Evolutionary conservation across 179 eudicot genomes (phyloP).

Genomic region (Carnegiea gigantea): DNA sequence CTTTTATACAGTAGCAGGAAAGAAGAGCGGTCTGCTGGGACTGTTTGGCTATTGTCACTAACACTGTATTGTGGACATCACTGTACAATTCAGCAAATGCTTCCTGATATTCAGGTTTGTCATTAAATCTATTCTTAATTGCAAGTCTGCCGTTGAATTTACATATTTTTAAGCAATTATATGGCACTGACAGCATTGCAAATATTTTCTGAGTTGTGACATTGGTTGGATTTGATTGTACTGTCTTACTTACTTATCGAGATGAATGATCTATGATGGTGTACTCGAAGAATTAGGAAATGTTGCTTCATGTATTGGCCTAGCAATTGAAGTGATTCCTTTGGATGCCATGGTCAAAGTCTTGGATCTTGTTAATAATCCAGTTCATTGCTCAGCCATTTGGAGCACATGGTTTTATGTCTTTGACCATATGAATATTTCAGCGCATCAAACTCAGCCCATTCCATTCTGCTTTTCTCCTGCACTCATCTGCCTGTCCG

Average conservation of each 20-base stretch:
- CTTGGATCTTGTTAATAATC: not conserved
- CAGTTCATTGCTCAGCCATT: not conserved
- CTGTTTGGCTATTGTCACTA: constrained; percentile 91
- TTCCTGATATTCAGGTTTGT: constrained; percentile 95
- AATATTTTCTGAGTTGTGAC: not conserved
- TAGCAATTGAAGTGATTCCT: not conserved
- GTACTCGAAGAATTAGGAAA: not conserved
- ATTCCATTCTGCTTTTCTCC: not conserved
- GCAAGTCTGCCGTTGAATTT: constrained; percentile 3
- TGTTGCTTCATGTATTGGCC: not conserved
- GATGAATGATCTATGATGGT: not conserved
- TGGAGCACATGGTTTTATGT: not conserved
- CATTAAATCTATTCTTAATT: constrained; percentile 5
- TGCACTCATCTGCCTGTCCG: not conserved
- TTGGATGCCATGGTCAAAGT: not conserved
- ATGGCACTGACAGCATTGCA: not conserved
- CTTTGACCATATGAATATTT: not conserved
- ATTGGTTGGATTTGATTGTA: not conserved
- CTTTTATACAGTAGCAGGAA: constrained; percentile 84
- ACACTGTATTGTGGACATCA: constrained; percentile 92
- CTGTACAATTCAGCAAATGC: constrained; percentile 69
- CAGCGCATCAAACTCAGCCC: not conserved
- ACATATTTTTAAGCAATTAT: not conserved
- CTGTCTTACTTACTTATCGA: not conserved
- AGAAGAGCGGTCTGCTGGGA: constrained; percentile 97